Conservation (phyloP, 164 flowering plant genomes). For the Piper longum region DNA sequence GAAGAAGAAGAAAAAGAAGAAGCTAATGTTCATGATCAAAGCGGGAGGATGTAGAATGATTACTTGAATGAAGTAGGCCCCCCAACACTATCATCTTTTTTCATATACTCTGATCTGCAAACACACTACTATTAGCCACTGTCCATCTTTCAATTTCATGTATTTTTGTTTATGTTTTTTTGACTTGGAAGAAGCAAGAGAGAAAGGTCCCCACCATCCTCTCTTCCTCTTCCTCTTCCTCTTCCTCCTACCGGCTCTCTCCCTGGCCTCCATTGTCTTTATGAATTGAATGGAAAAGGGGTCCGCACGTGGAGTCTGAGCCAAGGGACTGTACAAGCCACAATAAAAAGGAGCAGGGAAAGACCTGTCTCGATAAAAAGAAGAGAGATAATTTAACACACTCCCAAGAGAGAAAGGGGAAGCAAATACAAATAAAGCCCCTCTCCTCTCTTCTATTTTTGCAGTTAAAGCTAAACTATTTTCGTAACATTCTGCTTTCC, state of each 20-base stretch:
- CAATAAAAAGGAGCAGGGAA: slow-evolving; percentile 17
- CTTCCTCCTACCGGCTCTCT: too few relatives aligned
- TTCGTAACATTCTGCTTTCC: slow-evolving; percentile 12
- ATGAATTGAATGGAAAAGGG: slow-evolving; percentile 52
- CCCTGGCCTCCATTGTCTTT: slow-evolving; percentile 38
- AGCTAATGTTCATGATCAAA: too few relatives aligned
- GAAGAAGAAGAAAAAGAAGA: background rate
- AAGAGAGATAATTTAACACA: background rate
- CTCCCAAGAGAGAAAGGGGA: background rate
- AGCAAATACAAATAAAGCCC: background rate
- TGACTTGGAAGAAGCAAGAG: slow-evolving; percentile 23
- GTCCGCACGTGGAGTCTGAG: slow-evolving; percentile 84
- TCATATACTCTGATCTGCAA: background rate
- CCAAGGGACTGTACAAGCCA: slow-evolving; percentile 45
- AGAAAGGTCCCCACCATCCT: background rate
- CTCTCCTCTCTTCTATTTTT: too few relatives aligned
- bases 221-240: too few relatives aligned
- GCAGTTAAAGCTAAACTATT: background rate
- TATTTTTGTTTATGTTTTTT: slow-evolving; percentile 9
- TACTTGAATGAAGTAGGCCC: slow-evolving; percentile 16
- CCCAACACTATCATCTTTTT: slow-evolving; percentile 20
- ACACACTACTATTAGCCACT: background rate
- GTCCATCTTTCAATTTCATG: too few relatives aligned
- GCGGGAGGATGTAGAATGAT: slow-evolving; percentile 16
- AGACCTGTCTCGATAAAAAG: slow-evolving; percentile 3